Percentiles rank a stretch among this genome's conserved stretches.
Conservation (phyloP, 2,329 filamentous ascomycete species). For the Botrytis porri region DNA sequence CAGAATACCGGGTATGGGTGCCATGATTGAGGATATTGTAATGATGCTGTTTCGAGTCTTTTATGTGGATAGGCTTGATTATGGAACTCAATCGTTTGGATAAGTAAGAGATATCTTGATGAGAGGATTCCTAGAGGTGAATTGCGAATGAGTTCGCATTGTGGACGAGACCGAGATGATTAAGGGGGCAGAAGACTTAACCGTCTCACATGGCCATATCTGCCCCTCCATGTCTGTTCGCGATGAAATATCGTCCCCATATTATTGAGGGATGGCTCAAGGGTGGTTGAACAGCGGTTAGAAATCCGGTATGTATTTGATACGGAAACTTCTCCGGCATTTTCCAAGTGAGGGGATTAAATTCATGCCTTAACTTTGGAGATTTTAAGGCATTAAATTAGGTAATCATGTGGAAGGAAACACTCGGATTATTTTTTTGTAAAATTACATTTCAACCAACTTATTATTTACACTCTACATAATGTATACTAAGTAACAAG, state of each 20-base stretch:
- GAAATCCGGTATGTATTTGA: slow-evolving; percentile 2
- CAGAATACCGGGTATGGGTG: slow-evolving; percentile 60
- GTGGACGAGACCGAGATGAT: background rate
- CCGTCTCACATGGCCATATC: slow-evolving; percentile 4
- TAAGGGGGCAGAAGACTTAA: slow-evolving; percentile 19
- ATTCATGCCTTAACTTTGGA: background rate
- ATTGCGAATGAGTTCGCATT: background rate
- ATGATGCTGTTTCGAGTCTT: background rate
- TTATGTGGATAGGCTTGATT: background rate
- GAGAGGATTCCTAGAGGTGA: background rate
- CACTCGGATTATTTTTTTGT: background rate
- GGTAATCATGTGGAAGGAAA: background rate
- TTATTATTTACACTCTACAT: background rate
- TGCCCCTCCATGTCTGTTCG: slow-evolving; percentile 17
- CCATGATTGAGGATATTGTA: slow-evolving; percentile 9
- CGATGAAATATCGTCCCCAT: background rate
- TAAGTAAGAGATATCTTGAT: background rate
- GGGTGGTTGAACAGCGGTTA: background rate
- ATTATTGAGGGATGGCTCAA: background rate
- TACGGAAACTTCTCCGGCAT: slow-evolving; percentile 7
- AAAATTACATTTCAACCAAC: background rate
- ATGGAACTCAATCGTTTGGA: background rate
- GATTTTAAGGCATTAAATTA: background rate
- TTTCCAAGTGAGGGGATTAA: background rate
- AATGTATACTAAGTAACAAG: background rate